A percentile compares a stretch with the other conserved stretches of the same genome.
Evolutionary conservation across 441 rosid species (phyloP).

Genomic region (Pelargonium citronellum): DNA sequence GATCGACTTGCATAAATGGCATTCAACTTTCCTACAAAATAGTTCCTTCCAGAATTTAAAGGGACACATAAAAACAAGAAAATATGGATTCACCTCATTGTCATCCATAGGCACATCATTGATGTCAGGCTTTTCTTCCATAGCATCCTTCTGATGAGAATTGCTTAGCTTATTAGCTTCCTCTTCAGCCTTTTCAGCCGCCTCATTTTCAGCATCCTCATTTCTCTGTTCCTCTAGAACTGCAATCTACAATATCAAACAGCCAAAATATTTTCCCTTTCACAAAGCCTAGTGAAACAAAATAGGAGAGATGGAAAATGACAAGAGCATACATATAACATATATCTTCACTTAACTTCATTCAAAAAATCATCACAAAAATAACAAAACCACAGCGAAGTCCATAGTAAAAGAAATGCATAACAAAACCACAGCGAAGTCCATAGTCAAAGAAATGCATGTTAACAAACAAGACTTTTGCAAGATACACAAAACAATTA

Average conservation of each 20-base stretch:
- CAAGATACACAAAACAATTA: background rate
- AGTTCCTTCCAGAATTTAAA: too few relatives aligned
- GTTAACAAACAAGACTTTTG: background rate
- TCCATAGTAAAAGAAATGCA: background rate
- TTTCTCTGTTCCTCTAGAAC: conserved; percentile 58
- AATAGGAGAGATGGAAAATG: background rate
- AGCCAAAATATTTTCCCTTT: conserved; percentile 20
- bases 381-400: background rate
- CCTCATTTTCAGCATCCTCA: conserved; percentile 48
- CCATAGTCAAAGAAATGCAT: background rate
- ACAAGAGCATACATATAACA: background rate
- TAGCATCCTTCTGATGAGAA: conserved; percentile 30
- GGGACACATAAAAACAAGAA: background rate
- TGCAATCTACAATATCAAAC: conserved; percentile 51
- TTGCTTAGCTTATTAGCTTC: conserved; percentile 37
- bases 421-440: background rate
- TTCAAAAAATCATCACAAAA: background rate
- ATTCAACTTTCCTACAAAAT: background rate
- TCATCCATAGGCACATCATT: conserved; percentile 70
- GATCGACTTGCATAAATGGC: background rate
- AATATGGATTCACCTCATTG: conserved; percentile 43
- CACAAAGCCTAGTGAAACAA: background rate
- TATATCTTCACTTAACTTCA: conserved; percentile 9
- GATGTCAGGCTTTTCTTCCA: conserved; percentile 75
- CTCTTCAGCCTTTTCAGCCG: conserved; percentile 45